These are phyloP conservation scores for Panus rudis DNA, from an alignment of 768 basidiomycete species.

Conservation along the genomic window DNA sequence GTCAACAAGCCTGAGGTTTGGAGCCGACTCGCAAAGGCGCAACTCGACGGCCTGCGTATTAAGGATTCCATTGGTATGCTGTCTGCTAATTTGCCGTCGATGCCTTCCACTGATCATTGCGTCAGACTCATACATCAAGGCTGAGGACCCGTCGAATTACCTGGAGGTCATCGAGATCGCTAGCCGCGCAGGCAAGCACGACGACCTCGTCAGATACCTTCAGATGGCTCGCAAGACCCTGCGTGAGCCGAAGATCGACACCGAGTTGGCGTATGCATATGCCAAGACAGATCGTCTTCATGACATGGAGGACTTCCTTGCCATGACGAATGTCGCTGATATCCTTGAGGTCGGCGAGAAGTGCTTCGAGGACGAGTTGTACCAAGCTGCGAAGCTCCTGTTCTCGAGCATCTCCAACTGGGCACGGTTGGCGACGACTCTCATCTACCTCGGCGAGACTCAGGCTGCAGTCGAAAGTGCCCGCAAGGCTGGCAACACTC, in stretches of 20 bases:
- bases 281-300: constrained; percentile 96
- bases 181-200: constrained; percentile 84
- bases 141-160: constrained; percentile 91
- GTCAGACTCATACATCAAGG: constrained; percentile 94
- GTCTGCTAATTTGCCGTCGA: not conserved
- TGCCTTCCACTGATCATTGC: not conserved
- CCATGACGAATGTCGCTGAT: constrained; percentile 98
- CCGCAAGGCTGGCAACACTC: constrained; percentile 98
- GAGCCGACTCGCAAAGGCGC: constrained; percentile 97
- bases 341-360: constrained; percentile 97
- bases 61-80: constrained; percentile 90
- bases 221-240: constrained; percentile 98
- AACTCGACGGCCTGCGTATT: constrained; percentile 95
- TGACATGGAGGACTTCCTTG: constrained; percentile 99
- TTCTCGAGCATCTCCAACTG: constrained; percentile 98
- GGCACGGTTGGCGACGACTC: constrained; percentile 95
- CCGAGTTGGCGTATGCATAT: constrained; percentile 95
- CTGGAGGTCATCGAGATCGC: constrained; percentile 94
- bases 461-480: constrained; percentile 98
- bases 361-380: constrained; percentile 96
- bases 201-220: constrained; percentile 91
- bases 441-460: constrained; percentile 97
- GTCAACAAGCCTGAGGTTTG: constrained; percentile 95
- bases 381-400: constrained; percentile 92
- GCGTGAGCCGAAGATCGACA: constrained; percentile 96